Percentiles rank a stretch among this genome's conserved stretches.
These are phyloP conservation scores for Fibroporia radiculosa DNA, from an alignment of 768 basidiomycete species.

Conservation along the genomic window DNA sequence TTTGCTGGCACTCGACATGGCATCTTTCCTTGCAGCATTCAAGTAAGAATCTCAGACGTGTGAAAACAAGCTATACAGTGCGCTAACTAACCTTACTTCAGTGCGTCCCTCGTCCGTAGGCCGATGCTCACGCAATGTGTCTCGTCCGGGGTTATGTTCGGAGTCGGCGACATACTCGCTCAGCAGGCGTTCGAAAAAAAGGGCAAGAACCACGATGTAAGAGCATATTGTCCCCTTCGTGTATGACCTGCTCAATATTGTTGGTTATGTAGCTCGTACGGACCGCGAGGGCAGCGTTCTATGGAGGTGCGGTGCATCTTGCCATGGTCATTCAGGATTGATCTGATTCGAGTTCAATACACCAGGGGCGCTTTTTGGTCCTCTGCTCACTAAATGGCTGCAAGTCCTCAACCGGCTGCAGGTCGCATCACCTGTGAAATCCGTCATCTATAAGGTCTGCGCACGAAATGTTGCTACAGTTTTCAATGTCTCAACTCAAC, in stretches of 20 bases:
- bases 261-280: slow-evolving; percentile 37
- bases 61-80: slow-evolving; percentile 15
- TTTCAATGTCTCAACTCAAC: background rate
- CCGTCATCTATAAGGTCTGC: slow-evolving; percentile 54
- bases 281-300: slow-evolving; percentile 60
- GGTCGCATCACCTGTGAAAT: slow-evolving; percentile 53
- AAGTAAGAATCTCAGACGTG: slow-evolving; percentile 10
- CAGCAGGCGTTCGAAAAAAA: slow-evolving; percentile 77
- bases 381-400: slow-evolving; percentile 79
- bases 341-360: background rate
- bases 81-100: slow-evolving; percentile 20
- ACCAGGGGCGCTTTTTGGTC: slow-evolving; percentile 67
- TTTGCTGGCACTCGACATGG: slow-evolving; percentile 6
- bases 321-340: background rate
- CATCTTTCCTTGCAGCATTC: slow-evolving; percentile 20
- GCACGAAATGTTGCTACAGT: background rate
- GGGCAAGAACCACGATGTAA: slow-evolving; percentile 69
- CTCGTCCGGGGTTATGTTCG: slow-evolving; percentile 63
- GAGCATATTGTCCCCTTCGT: slow-evolving; percentile 23
- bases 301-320: slow-evolving; percentile 48
- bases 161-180: slow-evolving; percentile 72
- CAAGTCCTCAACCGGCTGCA: slow-evolving; percentile 61
- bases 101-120: slow-evolving; percentile 50
- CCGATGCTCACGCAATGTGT: slow-evolving; percentile 58
- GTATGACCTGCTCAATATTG: background rate